A percentile compares a stretch with the other conserved stretches of the same genome.
Conservation (phyloP, 2,329 filamentous ascomycete species). For the Decorospora gaudefroyi region DNA sequence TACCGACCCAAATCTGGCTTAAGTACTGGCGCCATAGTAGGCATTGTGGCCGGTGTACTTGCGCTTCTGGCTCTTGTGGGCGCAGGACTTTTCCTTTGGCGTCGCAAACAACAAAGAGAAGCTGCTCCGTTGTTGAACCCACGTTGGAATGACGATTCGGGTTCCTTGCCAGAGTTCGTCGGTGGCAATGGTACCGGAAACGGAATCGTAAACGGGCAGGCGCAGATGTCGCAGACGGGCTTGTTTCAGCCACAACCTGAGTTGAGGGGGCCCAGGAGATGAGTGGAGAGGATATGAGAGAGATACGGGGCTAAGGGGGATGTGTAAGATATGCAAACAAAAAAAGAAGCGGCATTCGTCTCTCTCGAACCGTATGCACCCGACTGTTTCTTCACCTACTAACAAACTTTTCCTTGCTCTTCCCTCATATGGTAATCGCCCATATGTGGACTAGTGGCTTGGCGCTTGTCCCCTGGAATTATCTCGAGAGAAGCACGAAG, state of each 20-base stretch:
- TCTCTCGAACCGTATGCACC: too few species aligned
- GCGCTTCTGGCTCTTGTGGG: neutral
- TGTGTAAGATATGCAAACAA: too few species aligned
- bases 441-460: too few species aligned
- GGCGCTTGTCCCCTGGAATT: too few species aligned
- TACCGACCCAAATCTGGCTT: neutral
- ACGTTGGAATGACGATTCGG: neutral
- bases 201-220: too few species aligned
- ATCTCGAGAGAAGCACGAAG: too few species aligned
- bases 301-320: neutral
- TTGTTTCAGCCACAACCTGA: conserved; percentile 2
- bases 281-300: neutral
- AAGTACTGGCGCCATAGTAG: neutral
- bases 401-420: too few species aligned
- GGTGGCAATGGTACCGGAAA: neutral
- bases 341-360: too few species aligned
- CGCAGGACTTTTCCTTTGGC: neutral
- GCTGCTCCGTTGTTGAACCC: neutral
- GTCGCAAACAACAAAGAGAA: neutral
- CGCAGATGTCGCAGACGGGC: neutral
- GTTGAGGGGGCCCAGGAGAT: neutral
- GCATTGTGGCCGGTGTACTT: conserved; percentile 1
- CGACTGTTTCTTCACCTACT: too few species aligned
- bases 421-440: too few species aligned
- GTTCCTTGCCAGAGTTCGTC: neutral